These are phyloP conservation scores for Brettanomyces bruxellensis DNA, from an alignment of 805 yeast genomes.

Conservation along the genomic window DNA sequence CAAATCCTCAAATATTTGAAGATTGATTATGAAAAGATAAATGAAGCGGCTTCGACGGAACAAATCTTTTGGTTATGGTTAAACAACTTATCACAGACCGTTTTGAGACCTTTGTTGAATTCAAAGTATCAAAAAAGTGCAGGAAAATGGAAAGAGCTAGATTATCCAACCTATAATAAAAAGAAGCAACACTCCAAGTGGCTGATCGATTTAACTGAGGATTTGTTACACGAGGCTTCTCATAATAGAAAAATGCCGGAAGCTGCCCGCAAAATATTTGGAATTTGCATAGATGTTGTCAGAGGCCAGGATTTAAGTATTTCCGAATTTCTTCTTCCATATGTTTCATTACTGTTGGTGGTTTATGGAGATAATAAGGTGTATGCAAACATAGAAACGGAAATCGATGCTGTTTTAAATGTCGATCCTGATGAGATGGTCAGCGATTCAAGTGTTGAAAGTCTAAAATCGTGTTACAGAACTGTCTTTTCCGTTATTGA, in stretches of 20 bases:
- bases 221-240: conserved; percentile 43
- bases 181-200: conserved; percentile 56
- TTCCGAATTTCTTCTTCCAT: conserved; percentile 68
- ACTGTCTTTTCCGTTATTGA: conserved; percentile 73
- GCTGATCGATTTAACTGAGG: conserved; percentile 63
- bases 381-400: conserved; percentile 39
- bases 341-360: conserved; percentile 47
- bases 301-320: conserved; percentile 63
- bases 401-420: conserved; percentile 51
- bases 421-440: conserved; percentile 34
- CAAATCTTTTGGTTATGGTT: conserved; percentile 50
- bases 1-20: conserved; percentile 64
- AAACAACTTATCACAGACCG: conserved; percentile 57
- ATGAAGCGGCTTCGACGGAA: conserved; percentile 21
- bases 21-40: conserved; percentile 15
- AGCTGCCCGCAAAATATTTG: conserved; percentile 40
- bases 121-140: conserved; percentile 62
- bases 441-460: conserved; percentile 47
- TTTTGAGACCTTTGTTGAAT: conserved; percentile 63
- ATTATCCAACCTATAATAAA: conserved; percentile 57
- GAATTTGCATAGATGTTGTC: conserved; percentile 54
- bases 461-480: conserved; percentile 56
- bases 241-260: conserved; percentile 10
- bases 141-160: conserved; percentile 32
- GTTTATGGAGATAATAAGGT: conserved; percentile 27